These are phyloP conservation scores for Croton setiger DNA, from an alignment of 441 rosid species.

Conservation along the genomic window DNA sequence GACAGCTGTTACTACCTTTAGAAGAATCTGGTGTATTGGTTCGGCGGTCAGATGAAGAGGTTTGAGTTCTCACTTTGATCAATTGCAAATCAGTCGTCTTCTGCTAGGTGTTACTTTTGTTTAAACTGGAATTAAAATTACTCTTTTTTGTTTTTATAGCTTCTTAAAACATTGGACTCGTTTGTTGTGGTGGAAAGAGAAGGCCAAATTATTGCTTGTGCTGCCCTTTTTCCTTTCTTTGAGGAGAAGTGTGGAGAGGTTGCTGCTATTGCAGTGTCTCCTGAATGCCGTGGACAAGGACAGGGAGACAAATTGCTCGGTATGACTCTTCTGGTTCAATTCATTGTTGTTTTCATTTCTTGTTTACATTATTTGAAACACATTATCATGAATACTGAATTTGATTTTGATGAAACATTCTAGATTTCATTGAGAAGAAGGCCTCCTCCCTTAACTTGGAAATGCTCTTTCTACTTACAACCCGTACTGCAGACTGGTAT, in stretches of 20 bases:
- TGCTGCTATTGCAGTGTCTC: conserved; percentile 87
- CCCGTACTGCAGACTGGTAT: conserved; percentile 91
- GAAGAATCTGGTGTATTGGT: conserved; percentile 72
- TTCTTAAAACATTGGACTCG: conserved; percentile 60
- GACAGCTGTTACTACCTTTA: conserved; percentile 61
- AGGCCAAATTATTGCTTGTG: conserved; percentile 91
- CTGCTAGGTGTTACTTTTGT: neutral
- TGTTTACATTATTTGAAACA: neutral
- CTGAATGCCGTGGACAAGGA: conserved; percentile 95
- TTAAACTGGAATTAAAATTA: conserved; percentile 15
- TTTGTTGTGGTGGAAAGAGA: conserved; percentile 85
- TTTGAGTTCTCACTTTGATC: conserved; percentile 17
- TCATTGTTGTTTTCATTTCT: neutral
- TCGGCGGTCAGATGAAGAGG: conserved; percentile 73
- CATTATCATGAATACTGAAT: neutral
- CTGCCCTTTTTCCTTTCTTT: conserved; percentile 83
- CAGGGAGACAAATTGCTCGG: conserved; percentile 95
- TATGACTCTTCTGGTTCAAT: no score
- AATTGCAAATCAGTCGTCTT: neutral
- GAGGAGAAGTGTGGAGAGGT: conserved; percentile 83
- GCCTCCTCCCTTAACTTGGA: conserved; percentile 69
- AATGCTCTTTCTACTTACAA: conserved; percentile 74
- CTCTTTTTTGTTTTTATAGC: conserved; percentile 31
- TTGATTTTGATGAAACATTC: conserved; percentile 16
- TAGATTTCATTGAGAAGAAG: conserved; percentile 88